These are phyloP conservation scores for Boletus semigastroideus DNA, from an alignment of 1,284 basidiomycete genomes.

Conservation along the genomic window DNA sequence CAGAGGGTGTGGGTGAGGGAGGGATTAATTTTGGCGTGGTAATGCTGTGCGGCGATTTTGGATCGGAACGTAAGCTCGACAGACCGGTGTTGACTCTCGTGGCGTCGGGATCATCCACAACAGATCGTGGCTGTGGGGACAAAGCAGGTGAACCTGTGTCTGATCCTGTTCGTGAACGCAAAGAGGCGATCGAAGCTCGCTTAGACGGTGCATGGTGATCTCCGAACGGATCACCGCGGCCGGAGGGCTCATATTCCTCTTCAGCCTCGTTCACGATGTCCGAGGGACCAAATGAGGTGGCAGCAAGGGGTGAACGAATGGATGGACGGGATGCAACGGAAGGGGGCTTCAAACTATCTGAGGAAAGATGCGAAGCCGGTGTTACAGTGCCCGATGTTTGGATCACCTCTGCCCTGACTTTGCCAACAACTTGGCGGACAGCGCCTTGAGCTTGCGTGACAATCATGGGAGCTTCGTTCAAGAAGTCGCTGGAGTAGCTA, in stretches of 20 bases:
- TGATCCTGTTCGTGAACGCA: conserved; percentile 30
- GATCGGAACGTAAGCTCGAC: conserved; percentile 35
- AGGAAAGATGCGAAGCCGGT: conserved; percentile 31
- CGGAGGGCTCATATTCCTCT: conserved; percentile 40
- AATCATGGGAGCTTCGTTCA: conserved; percentile 79
- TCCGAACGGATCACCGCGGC: conserved; percentile 58
- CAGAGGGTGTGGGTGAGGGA: conserved; percentile 36
- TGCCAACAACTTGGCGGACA: conserved; percentile 70
- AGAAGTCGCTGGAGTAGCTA: conserved; percentile 73
- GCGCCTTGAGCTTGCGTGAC: conserved; percentile 64
- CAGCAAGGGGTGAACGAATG: conserved; percentile 64
- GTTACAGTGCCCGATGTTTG: conserved; percentile 49
- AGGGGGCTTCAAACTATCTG: conserved; percentile 42
- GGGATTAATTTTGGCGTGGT: conserved; percentile 61
- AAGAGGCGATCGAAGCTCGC: conserved; percentile 46
- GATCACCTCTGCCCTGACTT: conserved; percentile 76
- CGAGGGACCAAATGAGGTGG: conserved; percentile 68
- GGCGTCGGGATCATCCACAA: conserved; percentile 62
- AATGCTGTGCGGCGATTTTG: conserved; percentile 52
- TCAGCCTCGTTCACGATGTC: conserved; percentile 58
- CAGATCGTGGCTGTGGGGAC: conserved; percentile 58
- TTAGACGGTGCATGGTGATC: conserved; percentile 53
- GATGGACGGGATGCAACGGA: conserved; percentile 42
- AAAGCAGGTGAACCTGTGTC: conserved; percentile 39
- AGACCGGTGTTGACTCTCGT: conserved; percentile 63